phyloP scores from a whole-genome alignment of 805 yeast species.

The Lipomyces orientalis region DNA sequence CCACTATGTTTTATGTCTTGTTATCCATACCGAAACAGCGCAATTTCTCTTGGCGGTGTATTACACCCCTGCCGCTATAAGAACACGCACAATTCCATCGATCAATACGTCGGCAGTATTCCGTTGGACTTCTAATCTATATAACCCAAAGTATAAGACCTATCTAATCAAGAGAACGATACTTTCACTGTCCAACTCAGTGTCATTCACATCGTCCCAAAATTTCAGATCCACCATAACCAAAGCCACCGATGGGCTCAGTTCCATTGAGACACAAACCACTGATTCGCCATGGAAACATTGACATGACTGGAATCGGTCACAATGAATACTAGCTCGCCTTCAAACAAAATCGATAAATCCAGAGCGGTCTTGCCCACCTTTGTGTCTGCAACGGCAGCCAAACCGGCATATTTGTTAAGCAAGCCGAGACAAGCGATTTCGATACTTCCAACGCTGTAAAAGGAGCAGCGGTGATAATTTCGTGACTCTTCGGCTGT shows the following conservation, averaged over 20 bases:
- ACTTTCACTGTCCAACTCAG: too few species aligned
- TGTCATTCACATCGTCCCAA: not conserved
- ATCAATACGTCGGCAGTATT: too few species aligned
- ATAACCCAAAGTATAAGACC: too few species aligned
- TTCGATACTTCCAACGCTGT: not conserved
- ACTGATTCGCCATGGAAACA: not conserved
- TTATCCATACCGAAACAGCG: too few species aligned
- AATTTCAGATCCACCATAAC: not conserved
- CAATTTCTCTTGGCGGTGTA: not conserved
- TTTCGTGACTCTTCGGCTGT: not conserved
- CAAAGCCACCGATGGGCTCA: not conserved
- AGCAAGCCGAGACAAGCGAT: constrained; percentile 11
- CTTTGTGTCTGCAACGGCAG: constrained; percentile 6
- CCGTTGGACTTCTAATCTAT: too few species aligned
- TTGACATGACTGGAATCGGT: not conserved
- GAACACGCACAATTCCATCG: too few species aligned
- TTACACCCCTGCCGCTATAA: too few species aligned
- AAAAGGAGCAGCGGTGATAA: constrained; percentile 8
- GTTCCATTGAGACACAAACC: not conserved
- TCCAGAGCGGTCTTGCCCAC: not conserved
- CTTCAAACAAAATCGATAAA: not conserved
- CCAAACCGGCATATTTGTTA: constrained; percentile 12
- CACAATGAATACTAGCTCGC: constrained; percentile 1
- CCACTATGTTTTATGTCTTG: too few species aligned
- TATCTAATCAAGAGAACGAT: too few species aligned